Evolutionary conservation across 192 early-diverging fungal species (phyloP), one percentile per base, ranked within the genome.

Genomic region (Backusella australiensis): DNA sequence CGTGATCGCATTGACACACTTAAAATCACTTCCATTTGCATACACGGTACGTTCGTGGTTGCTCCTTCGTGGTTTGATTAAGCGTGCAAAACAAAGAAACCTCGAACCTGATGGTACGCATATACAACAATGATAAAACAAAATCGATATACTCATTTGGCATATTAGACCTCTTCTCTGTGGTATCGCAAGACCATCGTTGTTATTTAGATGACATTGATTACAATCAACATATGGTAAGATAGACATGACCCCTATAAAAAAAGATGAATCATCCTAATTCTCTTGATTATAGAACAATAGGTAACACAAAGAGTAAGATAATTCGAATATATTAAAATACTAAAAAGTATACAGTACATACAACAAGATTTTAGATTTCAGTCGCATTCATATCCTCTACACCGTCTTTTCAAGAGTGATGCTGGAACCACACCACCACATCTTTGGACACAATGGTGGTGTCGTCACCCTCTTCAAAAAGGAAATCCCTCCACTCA

Each of bases 331-430:
- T 53, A 66, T 53, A 53, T n/a, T 53, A 53, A 53, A 53, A 21
- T 9, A 39, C 11, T 39, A 39, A 39, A 39, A 39, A 39, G 1
- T 9, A 17, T 17, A 49, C 44, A 82, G 82, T 17, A 86, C 84
- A 19, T 89, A 86, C 75, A 83, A 85, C 76, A 89, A 89, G 75
- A 69, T 86, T 59, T 77, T 89, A 70, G 87, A 89, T 67, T 87
- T 80, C 52, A 80, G 82, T 32, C 81, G 87, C 19, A 83, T 84
- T 38, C 68, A 85, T 4, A 46, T 83, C n/a, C 74, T 84, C 1
- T 73, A 59, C 19, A 21, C 68, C 4, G 19, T 74, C 26, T 81
- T 78, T 65, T 69, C 75, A 15, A 41, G 53, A 15, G 73, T 74
- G 21, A 78, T 81, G 80, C 29, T 81, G 36, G 80, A 81, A 21